These are phyloP conservation scores for Plasmodium inui DNA, from an alignment of 169 alveolate genomes.

Conservation along the genomic window DNA sequence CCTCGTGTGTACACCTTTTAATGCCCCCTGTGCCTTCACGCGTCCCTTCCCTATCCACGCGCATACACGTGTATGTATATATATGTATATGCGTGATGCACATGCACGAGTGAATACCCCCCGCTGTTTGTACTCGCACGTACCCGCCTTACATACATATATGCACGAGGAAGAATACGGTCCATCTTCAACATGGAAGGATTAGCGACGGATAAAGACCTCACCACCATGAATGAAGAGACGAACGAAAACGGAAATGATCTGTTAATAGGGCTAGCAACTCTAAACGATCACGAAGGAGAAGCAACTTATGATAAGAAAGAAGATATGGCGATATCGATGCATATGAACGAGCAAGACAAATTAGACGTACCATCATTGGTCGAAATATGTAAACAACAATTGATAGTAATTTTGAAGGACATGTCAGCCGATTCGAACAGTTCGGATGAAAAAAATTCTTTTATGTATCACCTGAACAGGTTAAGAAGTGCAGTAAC, in stretches of 20 bases:
- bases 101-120: not conserved
- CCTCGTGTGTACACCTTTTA: too few relatives aligned
- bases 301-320: constrained; percentile 33
- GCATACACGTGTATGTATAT: constrained; percentile 3
- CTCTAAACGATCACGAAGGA: not conserved
- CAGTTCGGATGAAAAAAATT: constrained; percentile 48
- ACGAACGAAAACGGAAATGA: constrained; percentile 22
- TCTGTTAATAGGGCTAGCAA: not conserved
- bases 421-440: constrained; percentile 66
- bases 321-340: constrained; percentile 18
- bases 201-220: constrained; percentile 19
- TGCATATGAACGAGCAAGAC: constrained; percentile 41
- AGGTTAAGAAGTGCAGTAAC: constrained; percentile 71
- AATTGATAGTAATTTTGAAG: constrained; percentile 50
- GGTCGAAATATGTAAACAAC: constrained; percentile 70
- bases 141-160: not conserved
- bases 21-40: not conserved
- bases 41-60: not conserved
- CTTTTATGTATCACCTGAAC: constrained; percentile 56
- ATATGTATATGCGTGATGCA: constrained; percentile 10
- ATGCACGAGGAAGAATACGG: not conserved
- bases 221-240: constrained; percentile 17
- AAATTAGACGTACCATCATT: constrained; percentile 70
- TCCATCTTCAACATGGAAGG: constrained; percentile 27
- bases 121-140: not conserved